Evolutionary conservation across 2,329 filamentous ascomycete genomes (phyloP).

Genomic region (Tolypocladium tropicale): DNA sequence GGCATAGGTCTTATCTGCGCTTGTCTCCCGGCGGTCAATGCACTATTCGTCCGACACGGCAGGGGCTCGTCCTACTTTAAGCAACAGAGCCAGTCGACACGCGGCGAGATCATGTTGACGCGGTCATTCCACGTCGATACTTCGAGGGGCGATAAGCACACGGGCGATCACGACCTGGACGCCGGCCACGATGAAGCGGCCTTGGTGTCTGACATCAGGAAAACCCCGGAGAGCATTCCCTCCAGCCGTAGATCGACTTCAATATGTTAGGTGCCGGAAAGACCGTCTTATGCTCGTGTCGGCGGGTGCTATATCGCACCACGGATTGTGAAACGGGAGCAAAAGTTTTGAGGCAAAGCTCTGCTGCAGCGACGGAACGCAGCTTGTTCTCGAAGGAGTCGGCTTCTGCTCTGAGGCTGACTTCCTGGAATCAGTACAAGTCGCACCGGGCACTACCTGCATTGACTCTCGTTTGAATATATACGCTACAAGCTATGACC

Average conservation of each 20-base stretch:
- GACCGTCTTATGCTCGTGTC: neutral
- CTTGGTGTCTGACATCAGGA: neutral
- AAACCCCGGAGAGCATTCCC: neutral
- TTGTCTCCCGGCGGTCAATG: constrained; percentile 17
- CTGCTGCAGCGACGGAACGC: too few relatives aligned
- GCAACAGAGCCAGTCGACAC: constrained; percentile 7
- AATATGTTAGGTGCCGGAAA: neutral
- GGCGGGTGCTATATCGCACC: too few relatives aligned
- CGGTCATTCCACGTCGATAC: constrained; percentile 1
- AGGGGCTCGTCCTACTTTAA: constrained; percentile 12
- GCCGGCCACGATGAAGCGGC: neutral
- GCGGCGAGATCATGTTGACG: constrained; percentile 19
- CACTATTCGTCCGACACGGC: constrained; percentile 8
- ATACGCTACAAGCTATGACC: too few relatives aligned
- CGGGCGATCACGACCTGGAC: neutral
- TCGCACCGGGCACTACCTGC: too few relatives aligned
- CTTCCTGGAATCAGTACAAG: too few relatives aligned
- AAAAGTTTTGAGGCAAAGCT: neutral
- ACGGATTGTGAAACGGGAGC: neutral
- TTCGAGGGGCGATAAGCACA: neutral
- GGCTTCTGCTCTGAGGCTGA: too few relatives aligned
- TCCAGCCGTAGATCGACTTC: neutral
- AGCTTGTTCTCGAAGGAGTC: too few relatives aligned
- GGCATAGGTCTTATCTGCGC: constrained; percentile 21
- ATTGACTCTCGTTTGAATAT: too few relatives aligned